Evolutionary conservation across 2,329 filamentous ascomycete genomes (phyloP).

Genomic region (Aspergillus latus): DNA sequence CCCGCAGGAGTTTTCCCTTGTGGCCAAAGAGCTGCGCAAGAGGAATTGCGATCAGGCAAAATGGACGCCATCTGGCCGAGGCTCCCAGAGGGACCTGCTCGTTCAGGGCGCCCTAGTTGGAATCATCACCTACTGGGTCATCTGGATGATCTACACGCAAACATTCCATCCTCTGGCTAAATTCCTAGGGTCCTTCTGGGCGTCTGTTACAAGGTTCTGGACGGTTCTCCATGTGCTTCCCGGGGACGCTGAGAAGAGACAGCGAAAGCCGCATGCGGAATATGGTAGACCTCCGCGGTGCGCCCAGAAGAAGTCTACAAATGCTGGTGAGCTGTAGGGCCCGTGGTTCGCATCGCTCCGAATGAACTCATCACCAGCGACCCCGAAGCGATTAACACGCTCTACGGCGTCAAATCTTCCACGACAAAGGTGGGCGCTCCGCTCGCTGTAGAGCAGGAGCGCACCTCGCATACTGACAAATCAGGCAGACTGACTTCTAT

Average conservation of each 20-base stretch:
- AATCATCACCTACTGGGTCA: conserved; percentile 10
- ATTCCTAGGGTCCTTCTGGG: conserved; percentile 26
- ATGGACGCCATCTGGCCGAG: too few species aligned
- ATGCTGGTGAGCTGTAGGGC: conserved; percentile 10
- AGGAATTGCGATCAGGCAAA: too few species aligned
- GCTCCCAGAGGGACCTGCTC: too few species aligned
- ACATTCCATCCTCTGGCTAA: conserved; percentile 21
- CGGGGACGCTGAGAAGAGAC: conserved; percentile 26
- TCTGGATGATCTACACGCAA: conserved; percentile 29
- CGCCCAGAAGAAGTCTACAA: too few species aligned
- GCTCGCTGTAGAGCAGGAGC: too few species aligned
- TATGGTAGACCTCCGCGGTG: conserved; percentile 9
- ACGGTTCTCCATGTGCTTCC: conserved; percentile 23
- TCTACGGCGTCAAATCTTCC: conserved; percentile 22
- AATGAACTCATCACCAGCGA: conserved; percentile 27
- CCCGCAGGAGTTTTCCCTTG: too few species aligned
- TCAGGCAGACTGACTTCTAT: conserved; percentile 27
- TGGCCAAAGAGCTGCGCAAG: too few species aligned
- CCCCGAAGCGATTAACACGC: conserved; percentile 25
- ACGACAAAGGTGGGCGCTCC: conserved; percentile 17
- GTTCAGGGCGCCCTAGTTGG: too few species aligned
- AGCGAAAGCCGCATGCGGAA: conserved; percentile 19
- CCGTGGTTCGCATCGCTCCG: conserved; percentile 24
- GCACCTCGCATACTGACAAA: not conserved
- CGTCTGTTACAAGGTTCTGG: conserved; percentile 30